Conservation (phyloP, 169 alveolate genomes). For the Plasmodium relictum region DNA sequence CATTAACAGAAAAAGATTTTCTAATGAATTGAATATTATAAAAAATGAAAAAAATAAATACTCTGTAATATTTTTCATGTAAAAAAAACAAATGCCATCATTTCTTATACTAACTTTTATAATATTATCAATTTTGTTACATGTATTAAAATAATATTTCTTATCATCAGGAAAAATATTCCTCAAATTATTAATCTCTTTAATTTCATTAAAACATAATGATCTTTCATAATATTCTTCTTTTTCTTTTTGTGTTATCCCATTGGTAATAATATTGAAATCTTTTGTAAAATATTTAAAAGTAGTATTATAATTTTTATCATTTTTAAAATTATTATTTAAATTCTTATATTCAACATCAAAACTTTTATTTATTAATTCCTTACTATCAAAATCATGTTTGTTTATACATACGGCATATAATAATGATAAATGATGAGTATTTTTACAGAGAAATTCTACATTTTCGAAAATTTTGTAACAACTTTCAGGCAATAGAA, state of each 20-base stretch:
- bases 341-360: neutral
- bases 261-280: neutral
- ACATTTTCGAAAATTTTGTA: constrained; percentile 30
- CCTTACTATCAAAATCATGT: constrained; percentile 13
- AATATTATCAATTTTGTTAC: constrained; percentile 77
- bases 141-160: constrained; percentile 67
- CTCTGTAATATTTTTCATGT: constrained; percentile 41
- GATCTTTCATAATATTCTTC: constrained; percentile 7
- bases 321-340: neutral
- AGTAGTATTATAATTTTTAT: neutral
- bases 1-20: constrained; percentile 62
- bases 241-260: neutral
- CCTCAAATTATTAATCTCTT: constrained; percentile 53
- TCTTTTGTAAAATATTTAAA: neutral
- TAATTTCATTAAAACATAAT: constrained; percentile 41
- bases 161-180: constrained; percentile 46
- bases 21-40: constrained; percentile 58
- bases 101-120: constrained; percentile 70
- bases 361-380: neutral
- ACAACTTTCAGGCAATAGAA: constrained; percentile 72
- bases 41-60: constrained; percentile 73
- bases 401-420: constrained; percentile 71
- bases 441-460: constrained; percentile 15
- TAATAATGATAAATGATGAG: constrained; percentile 31
- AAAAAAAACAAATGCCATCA: constrained; percentile 77